A percentile compares a stretch with the other conserved stretches of the same genome.
Conservation (phyloP, 2,329 filamentous ascomycete species). For the Paraconiothyrium brasiliense region DNA sequence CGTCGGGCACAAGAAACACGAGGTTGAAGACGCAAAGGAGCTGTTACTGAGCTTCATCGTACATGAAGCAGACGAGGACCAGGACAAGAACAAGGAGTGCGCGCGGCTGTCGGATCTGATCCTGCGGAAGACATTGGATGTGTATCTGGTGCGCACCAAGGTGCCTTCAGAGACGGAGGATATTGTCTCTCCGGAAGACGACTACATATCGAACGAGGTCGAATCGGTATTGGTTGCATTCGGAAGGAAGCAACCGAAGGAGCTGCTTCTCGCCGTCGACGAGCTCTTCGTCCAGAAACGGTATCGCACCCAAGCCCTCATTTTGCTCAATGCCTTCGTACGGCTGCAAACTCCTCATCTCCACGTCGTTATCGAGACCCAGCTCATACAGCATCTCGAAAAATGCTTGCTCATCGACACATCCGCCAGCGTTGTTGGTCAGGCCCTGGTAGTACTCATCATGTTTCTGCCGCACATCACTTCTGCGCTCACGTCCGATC, state of each 20-base stretch:
- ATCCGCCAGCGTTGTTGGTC: constrained; percentile 78
- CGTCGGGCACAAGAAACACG: constrained; percentile 68
- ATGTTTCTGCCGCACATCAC: constrained; percentile 88
- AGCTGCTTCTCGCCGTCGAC: constrained; percentile 73
- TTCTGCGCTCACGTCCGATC: constrained; percentile 68
- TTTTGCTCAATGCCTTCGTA: constrained; percentile 76
- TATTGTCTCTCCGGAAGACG: constrained; percentile 54
- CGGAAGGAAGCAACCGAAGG: constrained; percentile 76
- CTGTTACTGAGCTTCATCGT: constrained; percentile 71
- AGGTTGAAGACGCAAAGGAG: constrained; percentile 71
- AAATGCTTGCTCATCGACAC: constrained; percentile 80
- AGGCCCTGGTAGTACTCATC: constrained; percentile 77
- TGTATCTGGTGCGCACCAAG: constrained; percentile 55
- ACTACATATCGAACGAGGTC: constrained; percentile 59
- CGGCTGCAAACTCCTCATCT: constrained; percentile 81
- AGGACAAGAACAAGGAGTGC: constrained; percentile 55
- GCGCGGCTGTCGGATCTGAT: constrained; percentile 60
- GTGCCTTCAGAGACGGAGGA: constrained; percentile 49
- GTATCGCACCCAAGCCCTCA: constrained; percentile 70
- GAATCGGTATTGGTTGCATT: constrained; percentile 63
- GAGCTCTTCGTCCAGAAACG: constrained; percentile 71
- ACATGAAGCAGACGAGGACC: constrained; percentile 67
- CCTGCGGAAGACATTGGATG: constrained; percentile 61
- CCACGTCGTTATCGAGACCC: constrained; percentile 75
- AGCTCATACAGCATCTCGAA: constrained; percentile 75